phyloP scores from a whole-genome alignment of 2,329 filamentous ascomycete genomes.

The Diaporthe helianthi region DNA sequence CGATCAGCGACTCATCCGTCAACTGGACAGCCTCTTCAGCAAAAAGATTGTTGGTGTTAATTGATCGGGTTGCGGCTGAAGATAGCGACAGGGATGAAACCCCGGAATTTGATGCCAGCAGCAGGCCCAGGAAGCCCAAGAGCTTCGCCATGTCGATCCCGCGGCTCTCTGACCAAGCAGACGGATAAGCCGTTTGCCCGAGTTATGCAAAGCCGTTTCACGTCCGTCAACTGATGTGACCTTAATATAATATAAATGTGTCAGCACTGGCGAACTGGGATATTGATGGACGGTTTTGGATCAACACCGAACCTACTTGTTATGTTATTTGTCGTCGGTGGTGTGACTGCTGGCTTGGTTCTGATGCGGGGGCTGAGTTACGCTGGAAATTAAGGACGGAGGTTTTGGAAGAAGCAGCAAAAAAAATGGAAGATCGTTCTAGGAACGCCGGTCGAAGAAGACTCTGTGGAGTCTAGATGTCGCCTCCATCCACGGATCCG shows the following conservation, averaged over 20 bases:
- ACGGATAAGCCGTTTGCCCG: neutral
- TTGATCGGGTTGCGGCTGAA: slow-evolving; percentile 5
- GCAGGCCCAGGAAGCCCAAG: slow-evolving; percentile 5
- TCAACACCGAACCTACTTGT: neutral
- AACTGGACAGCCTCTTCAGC: slow-evolving; percentile 14
- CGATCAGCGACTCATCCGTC: slow-evolving; percentile 9
- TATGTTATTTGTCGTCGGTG: neutral
- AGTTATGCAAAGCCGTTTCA: slow-evolving; percentile 9
- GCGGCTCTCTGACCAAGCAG: neutral
- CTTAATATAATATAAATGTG: neutral
- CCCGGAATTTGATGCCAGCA: slow-evolving; percentile 9
- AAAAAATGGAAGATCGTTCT: neutral
- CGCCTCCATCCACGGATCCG: neutral
- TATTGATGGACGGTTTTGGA: neutral
- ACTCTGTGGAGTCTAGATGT: neutral
- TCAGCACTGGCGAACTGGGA: neutral
- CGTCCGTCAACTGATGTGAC: slow-evolving; percentile 1
- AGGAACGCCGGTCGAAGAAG: neutral
- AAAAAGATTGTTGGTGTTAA: neutral
- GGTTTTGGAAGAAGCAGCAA: neutral
- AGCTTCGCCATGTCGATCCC: slow-evolving; percentile 14
- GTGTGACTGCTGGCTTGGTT: neutral
- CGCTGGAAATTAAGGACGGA: neutral
- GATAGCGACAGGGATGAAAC: slow-evolving; percentile 20
- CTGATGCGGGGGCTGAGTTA: neutral